These are phyloP conservation scores for Pythium folliculosum DNA, from an alignment of 352 stramenopile genomes.

Conservation along the genomic window DNA sequence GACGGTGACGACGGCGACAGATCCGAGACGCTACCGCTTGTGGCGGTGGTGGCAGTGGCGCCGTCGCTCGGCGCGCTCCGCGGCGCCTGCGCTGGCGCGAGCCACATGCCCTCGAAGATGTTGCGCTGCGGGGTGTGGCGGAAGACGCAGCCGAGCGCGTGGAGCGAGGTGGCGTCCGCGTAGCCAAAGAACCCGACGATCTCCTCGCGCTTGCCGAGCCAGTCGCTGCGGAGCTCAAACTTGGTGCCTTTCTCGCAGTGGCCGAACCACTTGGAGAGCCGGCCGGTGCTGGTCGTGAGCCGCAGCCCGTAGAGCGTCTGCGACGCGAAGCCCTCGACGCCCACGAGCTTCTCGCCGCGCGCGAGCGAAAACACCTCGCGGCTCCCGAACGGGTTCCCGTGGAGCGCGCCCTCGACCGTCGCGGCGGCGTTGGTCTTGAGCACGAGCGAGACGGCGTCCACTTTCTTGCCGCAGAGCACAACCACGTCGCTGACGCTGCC, in stretches of 20 bases:
- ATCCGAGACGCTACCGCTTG: no score
- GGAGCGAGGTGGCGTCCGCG: constrained; percentile 60
- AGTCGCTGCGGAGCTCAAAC: constrained; percentile 68
- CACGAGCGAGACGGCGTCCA: constrained; percentile 64
- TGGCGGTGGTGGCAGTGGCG: no score
- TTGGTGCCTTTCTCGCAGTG: constrained; percentile 66
- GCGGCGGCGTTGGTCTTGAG: constrained; percentile 54
- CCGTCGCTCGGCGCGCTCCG: constrained; percentile 7
- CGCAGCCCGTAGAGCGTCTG: constrained; percentile 70
- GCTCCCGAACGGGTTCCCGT: constrained; percentile 72
- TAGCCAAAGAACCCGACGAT: constrained; percentile 74
- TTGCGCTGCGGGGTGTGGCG: constrained; percentile 69
- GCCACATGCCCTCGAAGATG: constrained; percentile 80
- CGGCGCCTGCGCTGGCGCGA: constrained; percentile 10
- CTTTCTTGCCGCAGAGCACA: constrained; percentile 70
- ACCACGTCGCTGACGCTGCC: constrained; percentile 66
- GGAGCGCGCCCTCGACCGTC: constrained; percentile 48
- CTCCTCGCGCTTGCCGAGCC: constrained; percentile 50
- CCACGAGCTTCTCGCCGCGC: constrained; percentile 59
- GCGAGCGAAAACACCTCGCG: constrained; percentile 61
- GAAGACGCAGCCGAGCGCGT: constrained; percentile 66
- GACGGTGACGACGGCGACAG: no score
- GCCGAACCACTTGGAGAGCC: constrained; percentile 80
- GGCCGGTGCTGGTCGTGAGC: constrained; percentile 54
- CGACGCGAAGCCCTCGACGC: constrained; percentile 71